A percentile compares a stretch with the other conserved stretches of the same genome.
Evolutionary conservation across 495 filamentous ascomycete genomes (phyloP).

Genomic region (Podospora tetraspora): DNA sequence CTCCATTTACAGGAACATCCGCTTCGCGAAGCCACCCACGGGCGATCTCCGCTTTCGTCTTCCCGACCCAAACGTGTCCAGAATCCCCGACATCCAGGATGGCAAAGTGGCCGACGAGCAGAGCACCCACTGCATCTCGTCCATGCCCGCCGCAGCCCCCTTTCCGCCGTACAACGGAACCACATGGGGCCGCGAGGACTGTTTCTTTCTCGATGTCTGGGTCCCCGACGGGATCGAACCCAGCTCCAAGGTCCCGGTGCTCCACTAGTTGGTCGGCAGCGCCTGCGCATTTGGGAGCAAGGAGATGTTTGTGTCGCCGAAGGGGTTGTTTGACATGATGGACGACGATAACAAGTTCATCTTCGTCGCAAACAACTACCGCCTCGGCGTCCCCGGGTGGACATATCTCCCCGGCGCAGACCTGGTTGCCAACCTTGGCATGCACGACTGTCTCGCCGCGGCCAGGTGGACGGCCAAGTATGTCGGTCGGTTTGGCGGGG

Average conservation of each 20-base stretch:
- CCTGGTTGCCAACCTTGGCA: conserved; percentile 7
- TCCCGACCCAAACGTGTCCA: too few species aligned
- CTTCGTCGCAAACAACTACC: conserved; percentile 11
- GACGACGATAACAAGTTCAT: conserved; percentile 9
- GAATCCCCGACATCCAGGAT: conserved; percentile 8
- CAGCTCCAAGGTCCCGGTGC: conserved; percentile 6
- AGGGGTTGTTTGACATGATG: conserved; percentile 7
- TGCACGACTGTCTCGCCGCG: conserved; percentile 12
- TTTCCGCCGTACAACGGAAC: conserved; percentile 12
- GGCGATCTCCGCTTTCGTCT: too few species aligned
- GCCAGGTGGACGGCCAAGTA: conserved; percentile 7
- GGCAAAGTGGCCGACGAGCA: not conserved
- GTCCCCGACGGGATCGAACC: conserved; percentile 5
- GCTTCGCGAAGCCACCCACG: too few species aligned
- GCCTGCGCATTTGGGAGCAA: conserved; percentile 13
- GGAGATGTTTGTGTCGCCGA: conserved; percentile 4
- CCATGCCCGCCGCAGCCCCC: not conserved
- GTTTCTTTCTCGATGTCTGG: conserved; percentile 13
- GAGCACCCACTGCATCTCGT: conserved; percentile 13
- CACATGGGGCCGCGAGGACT: conserved; percentile 12
- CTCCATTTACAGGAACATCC: too few species aligned
- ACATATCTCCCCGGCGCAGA: conserved; percentile 2
- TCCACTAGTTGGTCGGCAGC: conserved; percentile 9
- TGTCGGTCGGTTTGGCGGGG: conserved; percentile 5
- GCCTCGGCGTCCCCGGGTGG: conserved; percentile 1